Base-by-base conservation (phyloP, 768 basidiomycete species). In the Suillus spraguei region DNA sequence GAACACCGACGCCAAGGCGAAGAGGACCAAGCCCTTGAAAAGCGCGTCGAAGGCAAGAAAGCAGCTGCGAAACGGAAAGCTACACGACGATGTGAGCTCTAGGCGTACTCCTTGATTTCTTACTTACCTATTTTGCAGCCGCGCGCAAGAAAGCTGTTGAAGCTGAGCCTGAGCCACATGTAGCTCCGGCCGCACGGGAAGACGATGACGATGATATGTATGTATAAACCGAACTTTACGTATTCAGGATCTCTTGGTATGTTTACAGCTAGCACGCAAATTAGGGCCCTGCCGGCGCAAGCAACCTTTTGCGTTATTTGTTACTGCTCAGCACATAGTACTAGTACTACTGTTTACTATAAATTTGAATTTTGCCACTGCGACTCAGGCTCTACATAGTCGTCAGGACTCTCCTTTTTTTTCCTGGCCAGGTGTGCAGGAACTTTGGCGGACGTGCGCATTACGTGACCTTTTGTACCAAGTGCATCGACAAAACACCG, bases 21-120 rank as follows among this genome's bases (percentile, higher is more conserved):
- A 64, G 96, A 97, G 74, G 96, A 98, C 67, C 88, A 95, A 64
- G 95, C 88, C 24, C 82, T 97, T 28, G 92, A 96, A 78, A 91
- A 90, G 68, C 86, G 92, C 36, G 94, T 92, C 16, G 83, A 90
- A 70, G 86, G 87, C 63, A 95, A 94, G 81, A 93, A 85, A 59
- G 84, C 90, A 60, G 90, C 88, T 6, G 92, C 92, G 4, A 85
- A 82, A 24, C 91, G 87, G 76, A 92, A 89, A 72, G 89, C 88
- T 11, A 83, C 86, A 6, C 72, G 80, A 24, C 76, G 79, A 65
- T 76, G 84, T 84, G 59, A 63, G 78, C 66, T 17, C 5, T 32
- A 20, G 32, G 24, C n/a, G 10, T 41, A 16, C 9, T 28, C 39
- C 24, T 28, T 5, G 22, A 41, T 41, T 32, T 41, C 9, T 32